Evolutionary conservation across 768 basidiomycete genomes (phyloP), one percentile per base, ranked within the genome.

Genomic region (Phanerochaete sordida): DNA sequence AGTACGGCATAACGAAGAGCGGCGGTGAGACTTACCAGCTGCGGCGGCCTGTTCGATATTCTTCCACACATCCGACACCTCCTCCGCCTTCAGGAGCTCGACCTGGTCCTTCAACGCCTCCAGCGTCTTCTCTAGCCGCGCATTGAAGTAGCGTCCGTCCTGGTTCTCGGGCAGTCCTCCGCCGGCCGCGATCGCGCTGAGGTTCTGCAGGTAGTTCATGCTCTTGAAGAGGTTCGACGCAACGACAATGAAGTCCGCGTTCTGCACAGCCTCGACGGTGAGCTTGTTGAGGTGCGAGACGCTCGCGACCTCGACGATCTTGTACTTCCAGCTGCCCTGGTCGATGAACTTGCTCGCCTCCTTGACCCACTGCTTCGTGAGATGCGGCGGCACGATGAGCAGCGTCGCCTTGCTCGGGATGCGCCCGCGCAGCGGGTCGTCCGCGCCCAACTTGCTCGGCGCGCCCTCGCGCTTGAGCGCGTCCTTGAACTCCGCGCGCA

Each of bases 141-240:
- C 87, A 55, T 90, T 87, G 79, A 95, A 97, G 76, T 93, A 93
- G 21, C 95, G 85, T 13, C 93, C 93, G 33, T 93, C 90, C 33
- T 85, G 83, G n/a, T 75, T 74, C 1, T 59, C 57, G 1, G 93
- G 92, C 35, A 95, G 77, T 19, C 83, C 74, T 2, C 88, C 86
- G 8, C 79, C 86, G 6, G 81, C 89, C 3, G 86, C 83, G 45
- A 95, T 81, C 2, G 84, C 75, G 62, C 86, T 84, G 11, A 94
- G 81, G 68, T 90, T 91, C n/a, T 82, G 84, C 5, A 88, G 76
- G 66, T 93, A 97, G 33, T 84, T 85, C 13, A 73, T 72, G 45
- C 91, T 91, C 64, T 86, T 86, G 78, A 94, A 91, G n/a, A 97
- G 74, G 65, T 86, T 92, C 1, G 91, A 90, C 6, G 93, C 90